Evolutionary conservation across 192 early-diverging fungal species (phyloP).

Genomic region (Coemansia sp.): DNA sequence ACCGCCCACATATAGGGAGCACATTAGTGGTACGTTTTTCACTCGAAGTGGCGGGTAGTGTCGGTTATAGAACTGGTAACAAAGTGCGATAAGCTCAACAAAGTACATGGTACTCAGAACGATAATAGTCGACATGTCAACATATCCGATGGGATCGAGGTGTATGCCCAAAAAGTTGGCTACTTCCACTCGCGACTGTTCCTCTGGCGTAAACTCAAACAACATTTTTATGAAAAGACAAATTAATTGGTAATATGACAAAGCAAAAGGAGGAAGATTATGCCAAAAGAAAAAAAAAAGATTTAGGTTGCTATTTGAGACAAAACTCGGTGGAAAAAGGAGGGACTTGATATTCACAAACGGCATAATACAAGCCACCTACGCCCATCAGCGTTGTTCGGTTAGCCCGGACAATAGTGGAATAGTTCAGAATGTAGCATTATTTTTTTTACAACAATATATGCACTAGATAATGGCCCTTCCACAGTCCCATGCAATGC

Average conservation of each 20-base stretch:
- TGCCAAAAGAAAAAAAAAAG: not conserved
- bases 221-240: conserved; percentile 28
- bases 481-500: not conserved
- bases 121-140: conserved; percentile 47
- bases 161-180: conserved; percentile 36
- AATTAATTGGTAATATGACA: not conserved
- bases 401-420: not conserved
- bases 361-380: not conserved
- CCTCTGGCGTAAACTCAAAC: conserved; percentile 33
- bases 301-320: not conserved
- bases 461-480: not conserved
- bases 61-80: conserved; percentile 40
- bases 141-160: conserved; percentile 41
- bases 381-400: not conserved
- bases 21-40: conserved; percentile 49
- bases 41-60: conserved; percentile 43
- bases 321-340: not conserved
- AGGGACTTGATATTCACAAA: not conserved
- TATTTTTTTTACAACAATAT: not conserved
- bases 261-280: not conserved
- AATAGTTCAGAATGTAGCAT: too few species aligned
- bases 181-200: conserved; percentile 30
- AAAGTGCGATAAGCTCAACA: conserved; percentile 39
- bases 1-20: conserved; percentile 37
- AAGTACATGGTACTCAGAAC: conserved; percentile 39